Evolutionary conservation across 768 basidiomycete species (phyloP), one percentile per base, ranked within the genome.

Genomic region (Lentinula guzmanii): DNA sequence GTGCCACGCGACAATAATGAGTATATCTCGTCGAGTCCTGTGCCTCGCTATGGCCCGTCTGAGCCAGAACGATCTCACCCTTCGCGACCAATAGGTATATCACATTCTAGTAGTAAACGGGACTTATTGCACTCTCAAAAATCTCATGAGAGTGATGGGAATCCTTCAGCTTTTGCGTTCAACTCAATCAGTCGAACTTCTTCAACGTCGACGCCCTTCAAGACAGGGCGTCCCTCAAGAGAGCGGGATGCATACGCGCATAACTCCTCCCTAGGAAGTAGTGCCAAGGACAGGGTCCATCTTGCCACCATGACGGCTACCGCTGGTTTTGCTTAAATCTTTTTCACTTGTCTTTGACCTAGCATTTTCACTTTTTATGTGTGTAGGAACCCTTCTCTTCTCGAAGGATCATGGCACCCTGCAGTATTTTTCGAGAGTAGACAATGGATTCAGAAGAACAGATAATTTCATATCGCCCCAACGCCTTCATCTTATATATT

Each of bases 401-500:
- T 24, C 24, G 10, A 24, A 21, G 9, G 5, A n/a, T 24, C 9
- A 48, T 18, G 46, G 24, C 24, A 24, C n/a, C 34, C 18, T 18
- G 16, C 28, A 33, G 3, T 8, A 13, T 52, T 35, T 13, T 21
- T 21, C 16, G 16, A 33, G 16, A 33, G n/a, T 52, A 52, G 33
- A 52, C 51, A 52, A 52, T 52, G 51, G 51, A 52, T 33, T 24
- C 61, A 39, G 35, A 46, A 5, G 24, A 24, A 24, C 24, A 24
- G 24, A 24, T 24, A 10, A 41, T 11, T 13, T 52, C 48, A 51
- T 60, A 48, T 21, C 39, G 33, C 35, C 24, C 16, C 46, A 33
- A 35, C 58, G 46, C 33, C 33, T 50, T 52, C 52, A 55, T 28
- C 66, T 69, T 73, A 69, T 43, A 69, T 73, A 50, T 64, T 64